Evolutionary conservation across 257 asterid species (phyloP), one percentile per base, ranked within the genome.

Genomic region (Solanum rostratum): DNA sequence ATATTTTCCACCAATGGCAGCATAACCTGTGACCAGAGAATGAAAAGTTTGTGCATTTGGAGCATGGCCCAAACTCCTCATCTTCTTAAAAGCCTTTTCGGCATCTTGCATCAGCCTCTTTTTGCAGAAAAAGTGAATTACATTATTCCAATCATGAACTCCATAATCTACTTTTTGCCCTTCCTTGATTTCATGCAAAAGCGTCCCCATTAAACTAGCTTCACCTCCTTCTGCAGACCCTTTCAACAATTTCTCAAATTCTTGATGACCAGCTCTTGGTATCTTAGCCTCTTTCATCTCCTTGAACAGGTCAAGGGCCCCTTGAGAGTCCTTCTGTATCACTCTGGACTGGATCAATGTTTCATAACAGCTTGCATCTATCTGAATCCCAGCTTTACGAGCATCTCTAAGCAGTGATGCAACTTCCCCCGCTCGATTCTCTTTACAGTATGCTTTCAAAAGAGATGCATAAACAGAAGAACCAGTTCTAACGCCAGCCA

Each of bases 11-110:
- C 98, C 98, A 12, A 93, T 83, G 37, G 98, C 93, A 74, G 97
- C 95, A 79, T 96, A 95, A 49, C 98, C 98, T 18, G 95, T 94
- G 12, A 94, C 95, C 89, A 96, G 81, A 22, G 99, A 96, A 86
- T 93, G 98, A 84, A 96, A 96, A 3, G 99, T 96, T 81, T 93
- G 97, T 18, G 93, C 97, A 74, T 96, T 96, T 9, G 99, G 98
- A 57, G 84, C 45, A 84, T 89, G 92, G 19, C 95, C 98, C 91
- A 94, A 86, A 87, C 90, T 90, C 90, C 91, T 91, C 98, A 95
- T 96, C 91, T 94, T 96, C 93, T 91, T 93, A 69, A 91, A 90
- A 86, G 98, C 97, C 88, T 94, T 96, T 92, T 93, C 98, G 1
- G 99, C 98, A 60, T 95, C 99, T 81, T 88, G 91, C 98, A 96